Base-by-base conservation (phyloP, 805 yeast species). In the Schizosaccharomyces octosporus region DNA sequence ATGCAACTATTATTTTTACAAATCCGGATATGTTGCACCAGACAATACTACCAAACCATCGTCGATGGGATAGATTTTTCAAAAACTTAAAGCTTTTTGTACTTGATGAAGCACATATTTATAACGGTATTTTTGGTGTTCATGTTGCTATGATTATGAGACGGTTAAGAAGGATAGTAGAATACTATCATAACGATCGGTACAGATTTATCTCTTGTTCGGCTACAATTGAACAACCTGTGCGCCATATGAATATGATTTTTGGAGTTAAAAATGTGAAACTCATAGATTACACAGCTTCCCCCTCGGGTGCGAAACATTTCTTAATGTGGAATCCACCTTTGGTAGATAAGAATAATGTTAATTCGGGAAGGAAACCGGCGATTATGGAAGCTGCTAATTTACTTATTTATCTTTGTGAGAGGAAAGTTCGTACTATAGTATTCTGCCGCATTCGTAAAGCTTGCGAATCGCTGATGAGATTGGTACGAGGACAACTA, bases 11-110 rank as follows among this genome's bases (percentile, higher is more conserved):
- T 4, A 81, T 93, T 11, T 87, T 93, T 70, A 87, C 97, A 0
- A 93, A 93, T 67, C 99, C 99, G 9, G 99, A 93, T 69, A 87
- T 89, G 76, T 73, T 93, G 1, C 97, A 93, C 70, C 78, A 87
- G 0, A 82, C 89, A 41, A 80, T 93, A 11, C 72, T 93, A 19
- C 97, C 98, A 0, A 78, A 80, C 61, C 86, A 84, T 71, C 78
- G 78, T 39, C 72, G 75, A 29, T 93, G 97, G 97, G 73, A 78
- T 54, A 75, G 78, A 51, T 85, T 89, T 67, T 72, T 93, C 6
- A 67, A 72, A 13, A 78, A 80, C 64, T 72, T 93, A 66, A 80
- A 78, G 66, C 84, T 77, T 66, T 85, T 93, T 3, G 89, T 87
- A 0, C 82, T 93, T 62, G 87, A 85, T 67, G 68, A 84, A 69